phyloP scores from a whole-genome alignment of 345 rosid species.

The Hirschfeldia incana region DNA sequence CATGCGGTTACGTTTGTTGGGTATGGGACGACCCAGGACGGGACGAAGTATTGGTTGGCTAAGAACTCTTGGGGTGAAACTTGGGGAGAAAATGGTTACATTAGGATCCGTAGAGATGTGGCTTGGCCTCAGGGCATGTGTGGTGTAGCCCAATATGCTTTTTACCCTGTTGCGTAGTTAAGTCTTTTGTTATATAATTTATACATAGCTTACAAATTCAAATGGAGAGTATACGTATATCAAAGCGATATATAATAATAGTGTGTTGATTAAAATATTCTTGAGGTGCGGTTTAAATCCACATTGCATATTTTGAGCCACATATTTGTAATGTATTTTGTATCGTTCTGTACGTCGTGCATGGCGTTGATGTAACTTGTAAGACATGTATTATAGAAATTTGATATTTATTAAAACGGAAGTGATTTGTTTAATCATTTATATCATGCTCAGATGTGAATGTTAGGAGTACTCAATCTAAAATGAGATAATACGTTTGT shows the following conservation, averaged over 20 bases:
- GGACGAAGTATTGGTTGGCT: not conserved
- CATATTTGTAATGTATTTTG: not conserved
- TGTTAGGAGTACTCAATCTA: too few relatives aligned
- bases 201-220: not conserved
- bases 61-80: constrained; percentile 1
- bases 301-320: not conserved
- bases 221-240: not conserved
- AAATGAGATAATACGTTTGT: too few relatives aligned
- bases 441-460: too few relatives aligned
- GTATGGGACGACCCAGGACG: not conserved
- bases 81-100: not conserved
- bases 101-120: not conserved
- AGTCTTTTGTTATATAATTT: not conserved
- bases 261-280: not conserved
- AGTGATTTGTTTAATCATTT: too few relatives aligned
- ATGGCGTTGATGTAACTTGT: not conserved
- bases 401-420: too few relatives aligned
- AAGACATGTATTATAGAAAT: not conserved
- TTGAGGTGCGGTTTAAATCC: not conserved
- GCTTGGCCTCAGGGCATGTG: not conserved
- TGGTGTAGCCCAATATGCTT: not conserved
- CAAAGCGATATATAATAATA: not conserved
- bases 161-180: not conserved
- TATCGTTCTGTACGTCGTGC: not conserved
- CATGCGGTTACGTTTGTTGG: not conserved